These are phyloP conservation scores for Chamaecyparis obtusa DNA, from an alignment of 75 land plant species.

Conservation along the genomic window DNA sequence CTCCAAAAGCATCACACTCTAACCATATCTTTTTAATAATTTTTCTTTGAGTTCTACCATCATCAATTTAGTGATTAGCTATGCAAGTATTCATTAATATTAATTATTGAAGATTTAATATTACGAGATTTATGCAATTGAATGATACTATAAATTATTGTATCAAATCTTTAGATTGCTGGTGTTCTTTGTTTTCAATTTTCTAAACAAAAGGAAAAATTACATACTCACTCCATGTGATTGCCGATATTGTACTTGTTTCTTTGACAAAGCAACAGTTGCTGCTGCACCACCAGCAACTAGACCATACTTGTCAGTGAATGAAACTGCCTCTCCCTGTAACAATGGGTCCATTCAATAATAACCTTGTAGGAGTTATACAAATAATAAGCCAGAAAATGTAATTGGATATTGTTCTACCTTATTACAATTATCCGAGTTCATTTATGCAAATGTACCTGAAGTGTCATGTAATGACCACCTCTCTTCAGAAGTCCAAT, in stretches of 20 bases:
- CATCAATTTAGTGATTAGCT: too few relatives aligned
- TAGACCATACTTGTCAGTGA: constrained; percentile 84
- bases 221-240: constrained; percentile 86
- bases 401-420: background rate
- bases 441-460: constrained; percentile 46
- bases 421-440: background rate
- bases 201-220: background rate
- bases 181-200: background rate
- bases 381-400: background rate
- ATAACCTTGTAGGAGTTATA: background rate
- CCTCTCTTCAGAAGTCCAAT: constrained; percentile 73
- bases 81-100: too few relatives aligned
- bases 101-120: too few relatives aligned
- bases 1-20: too few relatives aligned
- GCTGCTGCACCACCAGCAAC: constrained; percentile 73
- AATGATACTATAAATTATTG: too few relatives aligned
- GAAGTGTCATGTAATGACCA: constrained; percentile 93
- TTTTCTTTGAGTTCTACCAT: too few relatives aligned
- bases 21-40: too few relatives aligned
- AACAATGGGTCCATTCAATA: background rate
- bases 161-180: too few relatives aligned
- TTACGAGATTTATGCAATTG: too few relatives aligned
- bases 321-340: constrained; percentile 86
- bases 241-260: constrained; percentile 71
- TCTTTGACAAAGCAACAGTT: constrained; percentile 62